Conservation (phyloP, 306 rosid species). For the Psophocarpus tetragonolobus region DNA sequence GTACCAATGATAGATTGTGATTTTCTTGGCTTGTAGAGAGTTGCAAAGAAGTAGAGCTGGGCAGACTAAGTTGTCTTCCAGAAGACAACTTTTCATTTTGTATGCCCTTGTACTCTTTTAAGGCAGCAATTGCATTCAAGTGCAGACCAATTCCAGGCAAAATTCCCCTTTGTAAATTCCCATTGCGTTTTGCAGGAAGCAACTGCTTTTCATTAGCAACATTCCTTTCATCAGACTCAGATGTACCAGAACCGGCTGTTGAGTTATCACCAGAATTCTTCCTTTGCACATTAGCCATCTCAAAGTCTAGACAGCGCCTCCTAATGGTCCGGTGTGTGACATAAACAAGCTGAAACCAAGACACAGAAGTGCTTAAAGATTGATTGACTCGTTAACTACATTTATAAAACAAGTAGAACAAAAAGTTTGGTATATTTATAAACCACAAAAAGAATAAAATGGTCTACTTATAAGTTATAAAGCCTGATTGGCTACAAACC, state of each 20-base stretch:
- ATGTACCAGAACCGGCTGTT: constrained; percentile 43
- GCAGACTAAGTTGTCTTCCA: constrained; percentile 46
- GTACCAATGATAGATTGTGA: constrained; percentile 38
- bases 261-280: constrained; percentile 56
- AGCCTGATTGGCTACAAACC: neutral
- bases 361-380: constrained; percentile 8
- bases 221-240: constrained; percentile 49
- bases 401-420: neutral
- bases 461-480: neutral
- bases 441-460: neutral
- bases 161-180: constrained; percentile 47
- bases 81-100: constrained; percentile 48
- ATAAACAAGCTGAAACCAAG: constrained; percentile 55
- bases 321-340: constrained; percentile 61
- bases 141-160: constrained; percentile 81
- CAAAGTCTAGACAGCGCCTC: constrained; percentile 90
- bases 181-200: constrained; percentile 44
- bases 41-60: constrained; percentile 44
- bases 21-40: constrained; percentile 54
- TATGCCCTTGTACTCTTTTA: constrained; percentile 51
- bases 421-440: neutral
- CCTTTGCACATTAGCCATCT: constrained; percentile 57
- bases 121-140: constrained; percentile 75
- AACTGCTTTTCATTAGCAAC: constrained; percentile 47
- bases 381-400: neutral